A percentile compares a stretch with the other conserved stretches of the same genome.
phyloP scores from a whole-genome alignment of 2,329 filamentous ascomycete genomes.

The Teratosphaeria pseudoeucalypti region DNA sequence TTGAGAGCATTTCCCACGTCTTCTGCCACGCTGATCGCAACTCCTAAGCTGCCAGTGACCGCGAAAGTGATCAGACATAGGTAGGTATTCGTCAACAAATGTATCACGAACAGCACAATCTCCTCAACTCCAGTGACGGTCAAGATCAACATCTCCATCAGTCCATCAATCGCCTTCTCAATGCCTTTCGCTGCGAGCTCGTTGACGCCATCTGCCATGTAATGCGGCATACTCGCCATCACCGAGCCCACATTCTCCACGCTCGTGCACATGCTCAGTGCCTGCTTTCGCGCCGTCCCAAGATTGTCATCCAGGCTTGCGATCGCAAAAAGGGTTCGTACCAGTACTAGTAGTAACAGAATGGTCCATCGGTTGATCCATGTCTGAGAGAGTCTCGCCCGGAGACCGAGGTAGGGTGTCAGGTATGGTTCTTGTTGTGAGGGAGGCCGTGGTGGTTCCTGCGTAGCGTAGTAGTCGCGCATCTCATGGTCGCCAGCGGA shows the following conservation, averaged over 20 bases:
- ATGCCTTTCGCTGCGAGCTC: constrained; percentile 70
- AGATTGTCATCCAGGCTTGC: constrained; percentile 64
- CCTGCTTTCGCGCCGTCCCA: constrained; percentile 64
- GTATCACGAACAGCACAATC: constrained; percentile 84
- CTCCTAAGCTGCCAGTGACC: constrained; percentile 66
- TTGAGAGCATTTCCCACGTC: constrained; percentile 53
- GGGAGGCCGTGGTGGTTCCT: constrained; percentile 46
- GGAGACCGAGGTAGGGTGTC: constrained; percentile 86
- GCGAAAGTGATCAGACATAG: constrained; percentile 79
- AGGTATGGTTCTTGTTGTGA: constrained; percentile 57
- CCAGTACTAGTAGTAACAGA: constrained; percentile 73
- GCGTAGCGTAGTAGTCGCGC: constrained; percentile 48
- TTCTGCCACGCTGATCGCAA: constrained; percentile 52
- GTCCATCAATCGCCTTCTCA: constrained; percentile 65
- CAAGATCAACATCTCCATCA: constrained; percentile 69
- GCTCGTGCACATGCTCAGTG: constrained; percentile 77
- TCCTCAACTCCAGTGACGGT: constrained; percentile 74
- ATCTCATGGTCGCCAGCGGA: constrained; percentile 53
- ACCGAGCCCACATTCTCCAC: constrained; percentile 88
- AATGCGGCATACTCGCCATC: constrained; percentile 97
- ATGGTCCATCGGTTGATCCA: constrained; percentile 98
- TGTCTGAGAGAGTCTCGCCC: constrained; percentile 81
- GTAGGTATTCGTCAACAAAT: constrained; percentile 83
- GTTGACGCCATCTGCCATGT: constrained; percentile 82
- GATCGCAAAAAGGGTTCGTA: constrained; percentile 68